Conservation (phyloP, 352 stramenopile genomes). For the Globisporangium solare region DNA sequence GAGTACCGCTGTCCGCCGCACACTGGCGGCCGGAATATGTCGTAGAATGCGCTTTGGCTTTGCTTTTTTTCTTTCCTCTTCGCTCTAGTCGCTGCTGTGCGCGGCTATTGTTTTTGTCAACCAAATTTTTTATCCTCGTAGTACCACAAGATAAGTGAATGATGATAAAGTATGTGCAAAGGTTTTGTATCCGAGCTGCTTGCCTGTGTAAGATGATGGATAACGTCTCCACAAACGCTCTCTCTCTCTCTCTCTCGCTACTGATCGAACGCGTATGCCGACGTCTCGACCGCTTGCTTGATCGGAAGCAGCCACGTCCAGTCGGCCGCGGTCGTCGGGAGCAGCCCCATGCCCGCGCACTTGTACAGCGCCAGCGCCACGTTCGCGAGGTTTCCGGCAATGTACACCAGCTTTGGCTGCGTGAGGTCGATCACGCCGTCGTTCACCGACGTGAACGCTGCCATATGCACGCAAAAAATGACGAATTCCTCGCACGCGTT, state of each 20-base stretch:
- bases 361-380: constrained; percentile 91
- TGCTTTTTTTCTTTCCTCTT: constrained; percentile 1
- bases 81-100: not conserved
- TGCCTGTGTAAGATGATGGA: too few species aligned
- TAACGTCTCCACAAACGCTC: not conserved
- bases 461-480: not conserved
- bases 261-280: constrained; percentile 49
- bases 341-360: constrained; percentile 88
- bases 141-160: not conserved
- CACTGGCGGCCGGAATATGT: constrained; percentile 76
- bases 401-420: constrained; percentile 88
- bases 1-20: constrained; percentile 81
- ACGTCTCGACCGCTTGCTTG: constrained; percentile 75
- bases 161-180: too few species aligned
- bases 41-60: constrained; percentile 28
- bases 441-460: constrained; percentile 73
- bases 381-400: constrained; percentile 83
- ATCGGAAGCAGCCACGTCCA: constrained; percentile 90
- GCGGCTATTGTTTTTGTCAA: constrained; percentile 4
- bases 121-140: constrained; percentile 6
- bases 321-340: constrained; percentile 90
- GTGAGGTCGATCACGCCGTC: constrained; percentile 76
- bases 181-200: too few species aligned
- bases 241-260: constrained; percentile 4
- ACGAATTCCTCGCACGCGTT: too few species aligned